Evolutionary conservation across 768 basidiomycete genomes (phyloP).

Genomic region (Russula emetica): DNA sequence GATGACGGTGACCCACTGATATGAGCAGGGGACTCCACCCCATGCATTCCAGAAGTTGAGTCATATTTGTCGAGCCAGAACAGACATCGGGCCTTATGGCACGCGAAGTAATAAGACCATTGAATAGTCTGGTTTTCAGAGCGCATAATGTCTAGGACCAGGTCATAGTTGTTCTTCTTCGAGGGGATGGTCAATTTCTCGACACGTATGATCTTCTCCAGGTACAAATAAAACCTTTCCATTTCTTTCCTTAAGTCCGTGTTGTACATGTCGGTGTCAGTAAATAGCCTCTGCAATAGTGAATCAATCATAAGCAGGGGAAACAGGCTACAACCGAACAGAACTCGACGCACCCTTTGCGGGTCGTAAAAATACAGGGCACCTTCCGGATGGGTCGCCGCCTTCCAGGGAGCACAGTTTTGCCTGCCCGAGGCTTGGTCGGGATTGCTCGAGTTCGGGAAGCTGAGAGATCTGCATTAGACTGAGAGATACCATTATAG

Average conservation of each 20-base stretch:
- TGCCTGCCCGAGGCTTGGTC: constrained; percentile 1
- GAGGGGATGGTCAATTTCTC: constrained; percentile 20
- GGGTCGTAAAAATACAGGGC: constrained; percentile 53
- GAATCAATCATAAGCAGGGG: background rate
- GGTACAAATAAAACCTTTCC: constrained; percentile 30
- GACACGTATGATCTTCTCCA: constrained; percentile 21
- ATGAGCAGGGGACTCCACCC: constrained; percentile 21
- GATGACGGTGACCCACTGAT: constrained; percentile 16
- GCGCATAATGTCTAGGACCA: constrained; percentile 29
- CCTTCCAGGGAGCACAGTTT: constrained; percentile 38
- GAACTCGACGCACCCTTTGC: constrained; percentile 37
- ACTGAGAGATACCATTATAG: background rate
- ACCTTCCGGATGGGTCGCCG: constrained; percentile 56
- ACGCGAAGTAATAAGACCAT: constrained; percentile 48
- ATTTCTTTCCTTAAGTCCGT: constrained; percentile 35
- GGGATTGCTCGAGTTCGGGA: background rate
- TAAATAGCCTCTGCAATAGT: constrained; percentile 43
- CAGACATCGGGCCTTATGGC: constrained; percentile 43
- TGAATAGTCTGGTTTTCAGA: constrained; percentile 33
- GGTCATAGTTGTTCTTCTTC: constrained; percentile 18
- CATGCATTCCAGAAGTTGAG: constrained; percentile 27
- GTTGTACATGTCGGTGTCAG: constrained; percentile 51
- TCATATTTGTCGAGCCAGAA: constrained; percentile 52
- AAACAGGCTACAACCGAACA: background rate
- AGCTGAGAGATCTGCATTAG: background rate